These are phyloP conservation scores for Pholiota molesta DNA, from an alignment of 768 basidiomycete species.

Conservation along the genomic window DNA sequence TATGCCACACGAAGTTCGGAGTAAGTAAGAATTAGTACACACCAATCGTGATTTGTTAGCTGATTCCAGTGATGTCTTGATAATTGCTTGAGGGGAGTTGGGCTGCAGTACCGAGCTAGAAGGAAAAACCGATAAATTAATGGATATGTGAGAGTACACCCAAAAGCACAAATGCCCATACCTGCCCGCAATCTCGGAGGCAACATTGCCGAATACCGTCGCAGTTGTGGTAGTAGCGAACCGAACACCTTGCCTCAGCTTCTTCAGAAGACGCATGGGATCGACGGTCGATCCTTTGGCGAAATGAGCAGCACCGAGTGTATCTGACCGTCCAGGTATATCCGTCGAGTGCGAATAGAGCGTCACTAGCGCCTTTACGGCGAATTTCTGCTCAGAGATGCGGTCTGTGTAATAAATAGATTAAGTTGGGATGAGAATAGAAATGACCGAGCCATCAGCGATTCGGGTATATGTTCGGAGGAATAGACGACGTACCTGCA, in stretches of 20 bases:
- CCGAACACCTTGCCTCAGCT: conserved; percentile 70
- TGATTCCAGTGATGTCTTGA: conserved; percentile 76
- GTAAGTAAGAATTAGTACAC: conserved; percentile 9
- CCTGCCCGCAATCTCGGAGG: conserved; percentile 58
- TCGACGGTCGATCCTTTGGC: conserved; percentile 45
- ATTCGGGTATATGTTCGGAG: neutral
- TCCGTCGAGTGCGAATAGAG: conserved; percentile 82
- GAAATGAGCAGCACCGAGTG: conserved; percentile 44
- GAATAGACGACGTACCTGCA: conserved; percentile 41
- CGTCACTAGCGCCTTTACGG: conserved; percentile 67
- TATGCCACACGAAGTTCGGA: neutral
- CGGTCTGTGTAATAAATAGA: conserved; percentile 52
- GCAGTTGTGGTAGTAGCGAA: conserved; percentile 81
- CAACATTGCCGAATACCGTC: conserved; percentile 63
- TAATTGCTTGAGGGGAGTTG: conserved; percentile 81
- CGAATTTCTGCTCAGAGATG: conserved; percentile 81
- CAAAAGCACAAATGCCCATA: conserved; percentile 19
- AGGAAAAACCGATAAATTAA: neutral
- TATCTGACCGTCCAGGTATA: conserved; percentile 68
- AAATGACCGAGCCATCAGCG: neutral
- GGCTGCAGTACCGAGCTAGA: conserved; percentile 80
- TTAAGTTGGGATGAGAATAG: neutral
- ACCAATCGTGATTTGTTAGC: conserved; percentile 80
- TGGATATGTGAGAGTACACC: neutral
- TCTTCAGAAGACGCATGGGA: conserved; percentile 68